Percentiles rank a stretch among this genome's conserved stretches.
Conservation (phyloP, 768 basidiomycete genomes). For the Mycena olivaceomarginata region DNA sequence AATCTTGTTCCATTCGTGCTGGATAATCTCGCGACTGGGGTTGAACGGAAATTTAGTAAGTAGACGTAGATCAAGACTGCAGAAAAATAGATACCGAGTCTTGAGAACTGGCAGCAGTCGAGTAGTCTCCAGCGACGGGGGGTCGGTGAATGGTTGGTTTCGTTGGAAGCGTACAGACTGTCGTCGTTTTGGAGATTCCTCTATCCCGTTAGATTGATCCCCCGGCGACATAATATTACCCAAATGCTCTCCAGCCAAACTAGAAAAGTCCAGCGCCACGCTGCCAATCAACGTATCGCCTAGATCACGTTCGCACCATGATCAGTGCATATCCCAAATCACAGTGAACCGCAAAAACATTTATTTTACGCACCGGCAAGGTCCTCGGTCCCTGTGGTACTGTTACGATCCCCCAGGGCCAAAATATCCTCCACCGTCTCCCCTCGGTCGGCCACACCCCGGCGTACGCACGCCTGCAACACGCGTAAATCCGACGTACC, state of each 20-base stretch:
- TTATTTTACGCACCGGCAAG: background rate
- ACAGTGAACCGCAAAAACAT: background rate
- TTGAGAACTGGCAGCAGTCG: background rate
- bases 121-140: background rate
- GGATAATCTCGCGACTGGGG: slow-evolving; percentile 23
- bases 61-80: background rate
- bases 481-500: slow-evolving; percentile 26
- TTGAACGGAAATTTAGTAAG: background rate
- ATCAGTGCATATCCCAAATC: background rate
- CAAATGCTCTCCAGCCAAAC: background rate
- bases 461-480: slow-evolving; percentile 14
- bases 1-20: slow-evolving; percentile 35
- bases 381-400: background rate
- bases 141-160: background rate
- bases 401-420: background rate
- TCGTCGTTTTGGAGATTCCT: slow-evolving; percentile 1
- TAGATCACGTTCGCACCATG: background rate
- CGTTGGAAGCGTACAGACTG: slow-evolving; percentile 9
- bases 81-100: slow-evolving; percentile 22
- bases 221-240: background rate
- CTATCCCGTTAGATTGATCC: background rate
- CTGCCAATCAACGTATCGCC: background rate
- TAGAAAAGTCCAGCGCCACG: background rate
- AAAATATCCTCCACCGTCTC: slow-evolving; percentile 21
- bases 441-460: background rate